Base-by-base conservation (phyloP, 805 yeast species). In the Lipomyces mesembrius region DNA sequence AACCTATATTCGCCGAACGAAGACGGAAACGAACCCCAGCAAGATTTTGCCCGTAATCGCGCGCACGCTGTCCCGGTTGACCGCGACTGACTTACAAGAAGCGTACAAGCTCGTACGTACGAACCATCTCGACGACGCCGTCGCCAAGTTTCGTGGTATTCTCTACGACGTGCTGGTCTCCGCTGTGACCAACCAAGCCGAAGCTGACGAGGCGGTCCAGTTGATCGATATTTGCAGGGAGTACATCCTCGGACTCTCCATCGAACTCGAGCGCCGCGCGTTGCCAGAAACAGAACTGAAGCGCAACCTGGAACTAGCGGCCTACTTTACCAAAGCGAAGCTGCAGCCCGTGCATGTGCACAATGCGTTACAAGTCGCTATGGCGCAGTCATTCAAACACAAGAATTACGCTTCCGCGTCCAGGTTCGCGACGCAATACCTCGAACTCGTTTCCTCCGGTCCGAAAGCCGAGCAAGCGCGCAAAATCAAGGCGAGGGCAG, bases 301-400 rank as follows among this genome's bases (percentile, higher is more conserved):
- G 78, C 89, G 98, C 70, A 93, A 92, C 78, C 83, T 95, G 75
- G 98, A 95, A 79, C 82, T 95, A 72, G 98, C 99, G 5, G 96
- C 98, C 0, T 94, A 94, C 79, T 96, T 95, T 82, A 92, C 99
- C 14, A 88, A 86, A 76, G 88, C 93, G 34, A 85, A 89, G 71
- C 84, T 95, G 73, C 91, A 89, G 71, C 88, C 90, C 46, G 88
- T 89, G 7, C 99, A 95, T 79, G 86, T 89, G 67, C 86, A 89
- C 62, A 89, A 92, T 75, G 97, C 98, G 12, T 83, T 92, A 74
- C 96, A 92, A 77, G 97, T 92, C 64, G 99, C 99, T 52, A 90
- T 94, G 95, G 87, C 90, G 57, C 96, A 91, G 81, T 87, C 95
- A 52, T 92, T 91, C 84, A 91, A 90, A 77, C 83, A 89, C 77